phyloP scores from a whole-genome alignment of 306 rosid genomes.

The Purshia tridentata region DNA sequence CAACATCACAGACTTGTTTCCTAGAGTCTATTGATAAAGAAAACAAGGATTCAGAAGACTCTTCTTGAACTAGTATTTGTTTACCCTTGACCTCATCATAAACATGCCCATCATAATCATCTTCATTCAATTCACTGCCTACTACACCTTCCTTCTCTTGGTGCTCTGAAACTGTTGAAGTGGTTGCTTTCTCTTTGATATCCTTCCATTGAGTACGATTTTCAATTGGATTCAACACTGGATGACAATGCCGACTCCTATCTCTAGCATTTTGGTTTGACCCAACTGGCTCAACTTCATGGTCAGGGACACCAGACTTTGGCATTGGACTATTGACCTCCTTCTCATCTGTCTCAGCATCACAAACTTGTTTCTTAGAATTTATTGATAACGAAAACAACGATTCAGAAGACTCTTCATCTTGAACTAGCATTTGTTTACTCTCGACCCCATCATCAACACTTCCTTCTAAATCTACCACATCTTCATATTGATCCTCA shows the following conservation, averaged over 20 bases:
- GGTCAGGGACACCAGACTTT: not conserved
- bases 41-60: slow-evolving; percentile 77
- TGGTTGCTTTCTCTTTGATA: slow-evolving; percentile 25
- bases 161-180: slow-evolving; percentile 15
- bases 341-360: slow-evolving; percentile 43
- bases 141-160: slow-evolving; percentile 50
- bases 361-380: slow-evolving; percentile 41
- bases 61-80: slow-evolving; percentile 28
- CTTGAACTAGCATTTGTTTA: slow-evolving; percentile 8
- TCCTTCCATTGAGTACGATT: slow-evolving; percentile 45
- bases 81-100: slow-evolving; percentile 5
- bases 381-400: slow-evolving; percentile 64
- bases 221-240: slow-evolving; percentile 59
- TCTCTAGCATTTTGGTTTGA: slow-evolving; percentile 12
- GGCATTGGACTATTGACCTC: slow-evolving; percentile 59
- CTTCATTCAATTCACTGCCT: slow-evolving; percentile 17
- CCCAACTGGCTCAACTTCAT: slow-evolving; percentile 23
- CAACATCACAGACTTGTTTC: slow-evolving; percentile 37
- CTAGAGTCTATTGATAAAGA: slow-evolving; percentile 57
- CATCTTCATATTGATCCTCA: slow-evolving; percentile 28
- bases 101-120: slow-evolving; percentile 1
- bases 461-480: slow-evolving; percentile 1
- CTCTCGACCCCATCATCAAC: slow-evolving; percentile 12
- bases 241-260: slow-evolving; percentile 14
- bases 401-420: slow-evolving; percentile 66